Evolutionary conservation across 805 yeast genomes (phyloP), one percentile per base, ranked within the genome.

Genomic region (Spathaspora boniae): DNA sequence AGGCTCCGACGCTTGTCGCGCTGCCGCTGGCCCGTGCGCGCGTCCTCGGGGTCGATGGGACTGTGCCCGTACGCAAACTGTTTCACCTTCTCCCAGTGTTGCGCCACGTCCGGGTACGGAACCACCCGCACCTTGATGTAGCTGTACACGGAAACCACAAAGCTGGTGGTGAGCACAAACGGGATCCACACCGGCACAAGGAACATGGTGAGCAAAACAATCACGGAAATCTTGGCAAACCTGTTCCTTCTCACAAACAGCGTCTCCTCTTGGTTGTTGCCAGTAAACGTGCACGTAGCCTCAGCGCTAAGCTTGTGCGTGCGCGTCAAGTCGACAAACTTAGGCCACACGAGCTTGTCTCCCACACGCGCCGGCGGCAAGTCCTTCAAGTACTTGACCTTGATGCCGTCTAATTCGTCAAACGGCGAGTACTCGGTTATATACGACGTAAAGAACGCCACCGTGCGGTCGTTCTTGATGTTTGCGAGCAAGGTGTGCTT

Each of bases 391-490:
- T 66, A 79, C 22, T 65, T 63, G 37, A 78, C 62, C 27, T 67
- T 70, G 33, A 74, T 54, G 14, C 53, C 51, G 31, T 70, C 71
- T 71, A 75, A 72, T 31, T 65, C 60, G 23, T 78, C 79, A 53
- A 87, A 88, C 2, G 96, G 95, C 37, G 85, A 78, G 41, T 70
- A 73, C 20, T 79, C 70, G 3, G 91, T 70, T 39, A 91, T 82
- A 56, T 69, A 88, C 0, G 95, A 71, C 0, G 97, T 86, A 60
- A 78, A 85, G 56, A 87, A 91, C 11, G 91, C 82, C 6, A 89
- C 98, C 0, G 95, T 77, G 40, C 96, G 69, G 58, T 89, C 98
- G 51, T 85, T 80, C 37, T 79, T 70, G 16, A 82, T 72, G 58
- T 91, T 89, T 7, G 96, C 88, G 38, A 87, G 64, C 2, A 78